phyloP scores from a whole-genome alignment of 129 eudicot genomes.

The Heracleum sosnowskyi region DNA sequence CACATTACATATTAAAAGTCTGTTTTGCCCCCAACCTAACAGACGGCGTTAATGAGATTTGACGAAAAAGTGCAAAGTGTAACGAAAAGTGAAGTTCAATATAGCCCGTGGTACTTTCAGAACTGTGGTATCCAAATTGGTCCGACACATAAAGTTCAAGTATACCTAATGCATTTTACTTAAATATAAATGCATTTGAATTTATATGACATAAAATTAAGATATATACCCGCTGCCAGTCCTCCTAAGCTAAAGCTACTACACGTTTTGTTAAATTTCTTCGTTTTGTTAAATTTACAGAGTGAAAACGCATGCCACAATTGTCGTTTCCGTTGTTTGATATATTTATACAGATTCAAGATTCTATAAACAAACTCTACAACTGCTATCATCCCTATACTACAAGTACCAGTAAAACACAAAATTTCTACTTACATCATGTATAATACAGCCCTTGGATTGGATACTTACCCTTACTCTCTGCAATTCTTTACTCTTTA shows the following conservation, averaged over 20 bases:
- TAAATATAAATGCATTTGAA: neutral
- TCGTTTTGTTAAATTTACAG: neutral
- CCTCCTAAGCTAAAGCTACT: neutral
- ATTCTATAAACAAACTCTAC: neutral
- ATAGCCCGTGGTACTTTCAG: too few relatives aligned
- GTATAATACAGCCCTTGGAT: neutral
- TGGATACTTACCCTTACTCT: neutral
- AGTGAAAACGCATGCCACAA: neutral
- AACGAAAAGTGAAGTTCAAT: too few relatives aligned
- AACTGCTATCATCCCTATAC: neutral
- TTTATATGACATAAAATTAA: neutral
- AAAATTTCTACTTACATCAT: neutral
- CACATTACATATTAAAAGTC: too few relatives aligned
- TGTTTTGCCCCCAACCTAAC: too few relatives aligned
- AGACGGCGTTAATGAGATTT: too few relatives aligned
- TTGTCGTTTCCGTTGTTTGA: conserved; percentile 4
- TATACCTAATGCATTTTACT: too few relatives aligned
- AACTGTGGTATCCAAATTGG: too few relatives aligned
- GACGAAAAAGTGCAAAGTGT: too few relatives aligned
- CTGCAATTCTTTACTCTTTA: neutral
- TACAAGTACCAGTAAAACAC: neutral
- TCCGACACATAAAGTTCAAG: too few relatives aligned
- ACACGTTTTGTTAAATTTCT: neutral
- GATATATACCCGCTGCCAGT: neutral
- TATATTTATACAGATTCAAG: neutral